Percentiles rank a stretch among this genome's conserved stretches.
Conservation (phyloP, 1,284 basidiomycete genomes). For the Cutaneotrichosporon dermatis region DNA sequence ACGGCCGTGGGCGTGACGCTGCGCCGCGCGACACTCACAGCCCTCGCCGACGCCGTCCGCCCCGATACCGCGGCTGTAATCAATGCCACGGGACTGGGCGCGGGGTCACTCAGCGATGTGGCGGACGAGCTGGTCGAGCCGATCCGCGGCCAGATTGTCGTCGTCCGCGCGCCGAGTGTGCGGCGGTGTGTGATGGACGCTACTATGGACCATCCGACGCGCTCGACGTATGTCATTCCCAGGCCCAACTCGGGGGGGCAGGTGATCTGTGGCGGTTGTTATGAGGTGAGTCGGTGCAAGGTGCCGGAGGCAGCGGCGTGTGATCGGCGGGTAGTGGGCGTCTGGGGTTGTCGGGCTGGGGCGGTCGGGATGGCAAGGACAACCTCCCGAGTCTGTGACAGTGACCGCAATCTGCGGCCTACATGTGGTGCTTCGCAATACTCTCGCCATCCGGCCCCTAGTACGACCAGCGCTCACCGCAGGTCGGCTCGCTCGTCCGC, state of each 20-base stretch:
- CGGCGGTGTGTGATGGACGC: slow-evolving; percentile 22
- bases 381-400: too few species aligned
- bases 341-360: too few species aligned
- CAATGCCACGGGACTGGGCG: slow-evolving; percentile 17
- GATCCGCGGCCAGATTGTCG: slow-evolving; percentile 20
- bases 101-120: slow-evolving; percentile 15
- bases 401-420: too few species aligned
- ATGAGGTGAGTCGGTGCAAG: slow-evolving; percentile 12
- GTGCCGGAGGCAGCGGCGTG: too few species aligned
- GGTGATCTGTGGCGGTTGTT: slow-evolving; percentile 25
- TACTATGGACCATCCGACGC: slow-evolving; percentile 12
- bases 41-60: slow-evolving; percentile 8
- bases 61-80: slow-evolving; percentile 7
- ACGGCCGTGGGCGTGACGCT: slow-evolving; percentile 16
- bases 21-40: slow-evolving; percentile 4
- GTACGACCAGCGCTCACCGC: neutral
- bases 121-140: slow-evolving; percentile 17
- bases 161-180: slow-evolving; percentile 17
- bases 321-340: too few species aligned
- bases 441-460: neutral
- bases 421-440: neutral
- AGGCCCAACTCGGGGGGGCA: slow-evolving; percentile 19
- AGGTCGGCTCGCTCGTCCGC: slow-evolving; percentile 15
- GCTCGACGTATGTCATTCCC: slow-evolving; percentile 24
- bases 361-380: too few species aligned